Evolutionary conservation across 805 yeast genomes (phyloP).

Genomic region (Yueomyces sp.): DNA sequence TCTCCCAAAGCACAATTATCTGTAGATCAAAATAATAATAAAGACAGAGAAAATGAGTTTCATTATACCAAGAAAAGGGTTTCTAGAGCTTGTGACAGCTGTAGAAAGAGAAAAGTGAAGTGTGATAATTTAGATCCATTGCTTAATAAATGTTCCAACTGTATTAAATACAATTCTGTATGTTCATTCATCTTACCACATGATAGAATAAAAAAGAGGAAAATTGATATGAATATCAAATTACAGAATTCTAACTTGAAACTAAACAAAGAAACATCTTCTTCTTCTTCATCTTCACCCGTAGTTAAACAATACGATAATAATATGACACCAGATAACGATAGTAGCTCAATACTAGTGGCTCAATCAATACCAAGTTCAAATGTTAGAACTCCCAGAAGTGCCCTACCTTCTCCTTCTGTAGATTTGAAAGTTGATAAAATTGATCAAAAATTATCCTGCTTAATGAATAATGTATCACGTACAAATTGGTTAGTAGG

Average conservation of each 20-base stretch:
- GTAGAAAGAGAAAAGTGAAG: constrained; percentile 21
- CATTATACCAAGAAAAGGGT: constrained; percentile 12
- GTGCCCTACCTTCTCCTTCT: too few relatives aligned
- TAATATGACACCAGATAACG: not conserved
- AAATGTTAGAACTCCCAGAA: not conserved
- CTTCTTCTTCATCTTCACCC: not conserved
- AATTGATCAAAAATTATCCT: constrained; percentile 13
- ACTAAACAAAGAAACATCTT: not conserved
- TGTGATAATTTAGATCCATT: constrained; percentile 15
- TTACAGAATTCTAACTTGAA: not conserved
- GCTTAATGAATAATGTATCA: constrained; percentile 11
- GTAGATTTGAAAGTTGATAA: constrained; percentile 4
- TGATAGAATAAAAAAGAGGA: constrained; percentile 8
- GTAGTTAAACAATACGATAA: not conserved
- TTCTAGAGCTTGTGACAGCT: constrained; percentile 22
- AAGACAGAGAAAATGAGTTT: not conserved
- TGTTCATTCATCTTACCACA: constrained; percentile 10
- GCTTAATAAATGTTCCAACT: constrained; percentile 17
- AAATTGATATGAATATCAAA: constrained; percentile 1
- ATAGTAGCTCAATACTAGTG: not conserved
- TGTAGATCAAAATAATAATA: too few relatives aligned
- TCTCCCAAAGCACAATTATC: too few relatives aligned
- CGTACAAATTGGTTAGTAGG: constrained; percentile 12
- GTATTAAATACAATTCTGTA: constrained; percentile 12
- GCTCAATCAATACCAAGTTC: not conserved